Evolutionary conservation across 257 asterid species (phyloP), one percentile per base, ranked within the genome.

Genomic region (Nemophila menziesii): DNA sequence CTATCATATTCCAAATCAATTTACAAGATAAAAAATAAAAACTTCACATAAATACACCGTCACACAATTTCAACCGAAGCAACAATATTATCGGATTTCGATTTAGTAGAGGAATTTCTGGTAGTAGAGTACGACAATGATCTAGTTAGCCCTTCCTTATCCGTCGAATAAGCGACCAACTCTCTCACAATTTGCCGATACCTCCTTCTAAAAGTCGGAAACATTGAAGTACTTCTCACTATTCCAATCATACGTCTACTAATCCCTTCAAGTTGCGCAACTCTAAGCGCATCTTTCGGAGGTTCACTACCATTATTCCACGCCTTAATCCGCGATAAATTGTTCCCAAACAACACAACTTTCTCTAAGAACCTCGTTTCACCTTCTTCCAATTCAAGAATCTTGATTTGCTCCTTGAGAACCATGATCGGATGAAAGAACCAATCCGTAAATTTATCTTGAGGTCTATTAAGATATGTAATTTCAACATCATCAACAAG

Each of bases 201-300:
- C 55, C 63, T 74, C 68, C 98, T 76, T 15, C 94, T 71, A 17
- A 71, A 74, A 36, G 98, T 89, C 2, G 98, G 98, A 36, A 89
- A 67, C 64, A 84, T 89, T 1, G 82, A 38, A 3, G 70, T 16
- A 55, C 93, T 76, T 62, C 70, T 72, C 14, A 43, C 40, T 66
- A 89, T 78, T 36, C 98, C 98, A 56, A 72, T 43, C 93, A 89
- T 80, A 73, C 98, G 77, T 39, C 96, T 89, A 60, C 85, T 59
- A 50, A 84, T 72, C 57, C 96, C 94, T 39, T 78, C 98, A 18
- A 89, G 70, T 55, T 81, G 98, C 58, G 98, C 98, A 41, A 78
- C 75, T 37, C 93, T 66, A 20, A 89, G 82, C 7, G 94, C 54
- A 45, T 79, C 93, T 45, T 58, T 51, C 33, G 92, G 80, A 16